Percentiles rank a stretch among this genome's conserved stretches.
Evolutionary conservation across 257 asterid genomes (phyloP).

Genomic region (Gardenia jasminoides): DNA sequence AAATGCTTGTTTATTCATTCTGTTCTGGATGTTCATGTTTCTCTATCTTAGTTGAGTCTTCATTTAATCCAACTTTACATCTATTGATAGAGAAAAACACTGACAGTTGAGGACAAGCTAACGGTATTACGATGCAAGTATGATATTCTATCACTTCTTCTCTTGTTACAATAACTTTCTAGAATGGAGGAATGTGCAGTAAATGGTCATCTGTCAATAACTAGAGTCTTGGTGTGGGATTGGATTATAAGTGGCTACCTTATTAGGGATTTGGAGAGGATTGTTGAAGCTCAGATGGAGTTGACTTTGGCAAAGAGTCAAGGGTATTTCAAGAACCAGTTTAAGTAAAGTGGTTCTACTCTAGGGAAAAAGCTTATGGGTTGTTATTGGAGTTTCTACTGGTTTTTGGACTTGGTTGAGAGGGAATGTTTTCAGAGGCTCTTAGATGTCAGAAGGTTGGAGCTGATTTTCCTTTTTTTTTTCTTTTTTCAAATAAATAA

Average conservation of each 20-base stretch:
- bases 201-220: no score
- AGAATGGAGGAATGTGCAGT: not conserved
- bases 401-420: slow-evolving; percentile 78
- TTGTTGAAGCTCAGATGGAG: slow-evolving; percentile 90
- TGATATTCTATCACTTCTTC: slow-evolving; percentile 25
- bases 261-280: slow-evolving; percentile 66
- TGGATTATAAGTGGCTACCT: slow-evolving; percentile 4
- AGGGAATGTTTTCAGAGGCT: slow-evolving; percentile 68
- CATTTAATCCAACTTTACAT: no score
- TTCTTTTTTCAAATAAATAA: no score
- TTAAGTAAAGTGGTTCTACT: slow-evolving; percentile 47
- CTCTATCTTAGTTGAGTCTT: not conserved
- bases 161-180: slow-evolving; percentile 13
- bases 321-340: slow-evolving; percentile 79
- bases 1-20: no score
- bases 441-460: slow-evolving; percentile 80
- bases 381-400: slow-evolving; percentile 85
- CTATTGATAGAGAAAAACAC: slow-evolving; percentile 65
- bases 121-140: slow-evolving; percentile 88
- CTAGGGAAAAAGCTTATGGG: slow-evolving; percentile 63
- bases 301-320: slow-evolving; percentile 85
- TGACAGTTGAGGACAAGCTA: slow-evolving; percentile 85
- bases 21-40: not conserved
- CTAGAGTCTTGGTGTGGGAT: not conserved
- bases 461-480: no score